Base-by-base conservation (phyloP, 192 early-diverging fungal genomes). In the Diversispora epigaea region DNA sequence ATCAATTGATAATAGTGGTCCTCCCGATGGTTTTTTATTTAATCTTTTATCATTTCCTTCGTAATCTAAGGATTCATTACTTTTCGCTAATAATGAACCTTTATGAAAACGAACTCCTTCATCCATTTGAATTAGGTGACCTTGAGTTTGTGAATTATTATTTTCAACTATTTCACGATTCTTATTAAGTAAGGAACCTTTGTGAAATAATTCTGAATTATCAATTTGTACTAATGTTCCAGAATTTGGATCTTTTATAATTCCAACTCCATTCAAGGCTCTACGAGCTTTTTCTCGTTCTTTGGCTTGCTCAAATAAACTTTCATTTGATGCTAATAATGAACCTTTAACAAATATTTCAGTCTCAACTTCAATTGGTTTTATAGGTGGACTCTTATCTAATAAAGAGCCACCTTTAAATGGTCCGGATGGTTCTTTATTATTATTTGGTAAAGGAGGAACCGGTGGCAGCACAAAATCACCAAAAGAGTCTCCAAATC, bases 161-260 rank as follows among this genome's bases (percentile, higher is more conserved):
- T 19, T 14, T 5, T n/a, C 39, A 43, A 3, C 19, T 44, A n/a
- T 40, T n/a, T 32, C 40, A 19, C 15, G 10, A 47, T 47, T 75
- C n/a, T 43, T 32, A 50, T 25, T 58, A 44, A 75, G 65, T 55
- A 75, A 75, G 43, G 73, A 75, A 12, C 73, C 73, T 52, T 75
- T 75, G 9, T 75, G 1, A 50, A 75, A 75, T 55, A 54, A 50
- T 41, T 65, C 62, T 22, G 21, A 5, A 43, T 63, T 32, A 39
- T 62, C 43, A 22, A 73, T 22, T n/a, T 46, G 22, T 21, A 75
- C 11, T 40, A 52, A 43, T 5, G 44, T 60, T 17, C 14, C 32
- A 55, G 15, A 39, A 56, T 56, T 56, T 40, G 32, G 4, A 70
- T 70, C 50, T 41, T 54, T 56, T 39, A 52, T 41, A 43, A 19